Evolutionary conservation across 2,329 filamentous ascomycete genomes (phyloP).

Genomic region (Trichoderma koningiopsis): DNA sequence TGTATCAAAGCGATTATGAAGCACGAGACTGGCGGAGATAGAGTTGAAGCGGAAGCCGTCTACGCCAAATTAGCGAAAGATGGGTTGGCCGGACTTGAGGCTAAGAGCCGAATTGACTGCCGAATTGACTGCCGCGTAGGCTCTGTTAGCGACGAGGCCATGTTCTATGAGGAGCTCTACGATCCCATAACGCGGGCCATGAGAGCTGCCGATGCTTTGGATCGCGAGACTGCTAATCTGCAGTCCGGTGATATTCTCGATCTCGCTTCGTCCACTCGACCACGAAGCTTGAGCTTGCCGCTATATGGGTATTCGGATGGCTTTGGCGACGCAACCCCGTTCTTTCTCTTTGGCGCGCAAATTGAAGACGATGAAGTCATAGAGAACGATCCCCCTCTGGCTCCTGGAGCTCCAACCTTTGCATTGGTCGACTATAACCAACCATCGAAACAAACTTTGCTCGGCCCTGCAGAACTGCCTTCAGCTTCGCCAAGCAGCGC

Average conservation of each 20-base stretch:
- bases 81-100: conserved; percentile 47
- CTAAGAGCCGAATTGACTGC: conserved; percentile 30
- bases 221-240: conserved; percentile 57
- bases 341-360: conserved; percentile 50
- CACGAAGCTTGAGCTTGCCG: conserved; percentile 54
- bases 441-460: conserved; percentile 14
- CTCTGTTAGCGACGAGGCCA: conserved; percentile 26
- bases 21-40: conserved; percentile 53
- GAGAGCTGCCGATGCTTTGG: conserved; percentile 60
- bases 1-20: conserved; percentile 59
- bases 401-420: conserved; percentile 33
- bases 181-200: conserved; percentile 59
- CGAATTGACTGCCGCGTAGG: conserved; percentile 30
- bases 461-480: conserved; percentile 30
- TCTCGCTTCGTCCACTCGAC: conserved; percentile 43
- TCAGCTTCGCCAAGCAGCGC: conserved; percentile 39
- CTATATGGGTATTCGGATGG: conserved; percentile 49
- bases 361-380: conserved; percentile 30
- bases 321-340: conserved; percentile 48
- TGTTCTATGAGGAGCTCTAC: conserved; percentile 33
- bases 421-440: conserved; percentile 37
- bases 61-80: conserved; percentile 55
- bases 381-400: conserved; percentile 26
- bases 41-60: conserved; percentile 51
- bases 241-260: conserved; percentile 54